These are phyloP conservation scores for Rutstroemia sp. DNA, from an alignment of 2,329 filamentous ascomycete species.

Conservation along the genomic window DNA sequence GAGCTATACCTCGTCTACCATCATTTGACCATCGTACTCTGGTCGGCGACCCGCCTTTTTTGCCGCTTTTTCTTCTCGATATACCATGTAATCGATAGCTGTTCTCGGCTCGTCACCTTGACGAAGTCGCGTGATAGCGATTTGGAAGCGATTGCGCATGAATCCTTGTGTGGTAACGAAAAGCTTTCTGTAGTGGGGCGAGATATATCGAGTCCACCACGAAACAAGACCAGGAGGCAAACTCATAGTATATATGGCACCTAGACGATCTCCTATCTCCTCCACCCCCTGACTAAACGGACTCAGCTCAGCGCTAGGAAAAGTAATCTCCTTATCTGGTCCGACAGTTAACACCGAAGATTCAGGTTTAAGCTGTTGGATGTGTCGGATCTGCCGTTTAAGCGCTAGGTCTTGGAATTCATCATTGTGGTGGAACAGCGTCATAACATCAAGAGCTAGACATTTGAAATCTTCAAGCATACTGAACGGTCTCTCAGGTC, in stretches of 20 bases:
- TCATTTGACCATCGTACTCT: background rate
- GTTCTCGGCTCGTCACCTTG: background rate
- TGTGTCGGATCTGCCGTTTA: background rate
- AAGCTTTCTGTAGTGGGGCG: background rate
- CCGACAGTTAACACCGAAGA: background rate
- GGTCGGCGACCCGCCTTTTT: background rate
- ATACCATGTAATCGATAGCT: background rate
- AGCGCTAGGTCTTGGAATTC: background rate
- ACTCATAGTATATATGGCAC: background rate
- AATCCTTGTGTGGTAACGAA: background rate
- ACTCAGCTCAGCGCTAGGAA: background rate
- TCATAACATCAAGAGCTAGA: background rate
- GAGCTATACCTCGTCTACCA: background rate
- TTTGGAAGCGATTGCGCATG: background rate
- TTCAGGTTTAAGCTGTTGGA: background rate
- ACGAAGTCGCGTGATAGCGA: background rate
- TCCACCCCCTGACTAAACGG: background rate
- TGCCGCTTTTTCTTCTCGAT: background rate
- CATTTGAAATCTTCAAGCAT: background rate
- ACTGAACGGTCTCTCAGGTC: background rate
- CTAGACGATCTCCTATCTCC: background rate
- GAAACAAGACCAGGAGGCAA: background rate
- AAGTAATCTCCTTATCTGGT: background rate
- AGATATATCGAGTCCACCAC: background rate
- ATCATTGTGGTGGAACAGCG: background rate